Percentiles rank a stretch among this genome's conserved stretches.
Evolutionary conservation across 345 rosid species (phyloP).

Genomic region (Populus nigra): DNA sequence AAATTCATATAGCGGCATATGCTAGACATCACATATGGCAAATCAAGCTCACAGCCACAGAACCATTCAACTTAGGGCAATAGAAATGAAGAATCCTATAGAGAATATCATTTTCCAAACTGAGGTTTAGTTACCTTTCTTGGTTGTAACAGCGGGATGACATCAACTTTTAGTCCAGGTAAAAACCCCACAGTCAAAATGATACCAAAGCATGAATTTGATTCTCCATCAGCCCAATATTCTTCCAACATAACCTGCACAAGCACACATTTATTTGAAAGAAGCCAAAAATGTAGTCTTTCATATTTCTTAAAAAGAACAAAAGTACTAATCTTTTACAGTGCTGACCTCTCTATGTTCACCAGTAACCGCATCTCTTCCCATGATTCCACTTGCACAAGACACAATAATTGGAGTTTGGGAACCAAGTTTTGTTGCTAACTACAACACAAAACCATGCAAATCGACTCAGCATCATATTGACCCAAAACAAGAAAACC

Average conservation of each 20-base stretch:
- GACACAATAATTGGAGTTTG: constrained; percentile 42
- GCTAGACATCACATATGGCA: background rate
- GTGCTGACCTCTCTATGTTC: constrained; percentile 34
- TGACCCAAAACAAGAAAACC: background rate
- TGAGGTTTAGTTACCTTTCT: constrained; percentile 32
- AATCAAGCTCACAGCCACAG: background rate
- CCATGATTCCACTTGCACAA: constrained; percentile 47
- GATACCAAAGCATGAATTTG: constrained; percentile 32
- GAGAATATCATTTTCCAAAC: background rate
- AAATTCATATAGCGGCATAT: background rate
- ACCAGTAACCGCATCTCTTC: constrained; percentile 45
- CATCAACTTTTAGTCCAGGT: constrained; percentile 82
- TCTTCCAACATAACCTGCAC: constrained; percentile 40
- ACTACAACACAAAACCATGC: constrained; percentile 24
- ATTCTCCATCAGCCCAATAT: constrained; percentile 4
- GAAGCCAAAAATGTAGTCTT: no score
- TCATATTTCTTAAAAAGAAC: background rate
- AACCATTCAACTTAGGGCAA: background rate
- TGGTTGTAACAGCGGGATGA: constrained; percentile 41
- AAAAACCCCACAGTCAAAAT: constrained; percentile 67
- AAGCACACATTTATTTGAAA: background rate
- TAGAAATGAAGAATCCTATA: background rate
- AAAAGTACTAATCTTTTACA: background rate
- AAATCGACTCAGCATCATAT: no score
- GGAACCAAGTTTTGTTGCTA: constrained; percentile 39